Base-by-base conservation (phyloP, 2,329 filamentous ascomycete genomes). In the Cordyceps pruinosa region DNA sequence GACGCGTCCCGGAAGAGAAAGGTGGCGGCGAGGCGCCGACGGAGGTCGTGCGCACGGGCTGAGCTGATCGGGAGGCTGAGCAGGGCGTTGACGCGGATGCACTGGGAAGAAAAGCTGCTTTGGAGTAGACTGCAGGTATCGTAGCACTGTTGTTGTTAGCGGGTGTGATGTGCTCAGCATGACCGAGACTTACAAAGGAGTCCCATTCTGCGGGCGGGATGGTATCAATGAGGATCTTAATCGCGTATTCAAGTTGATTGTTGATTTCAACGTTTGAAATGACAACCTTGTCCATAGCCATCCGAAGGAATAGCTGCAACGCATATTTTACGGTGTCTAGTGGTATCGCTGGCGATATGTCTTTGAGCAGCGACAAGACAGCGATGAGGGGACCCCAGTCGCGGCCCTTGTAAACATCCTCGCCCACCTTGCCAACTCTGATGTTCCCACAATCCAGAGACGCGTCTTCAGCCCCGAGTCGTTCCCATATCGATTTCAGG, bases 11-110 rank as follows among this genome's bases (percentile, higher is more conserved):
- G 67, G 59, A 89, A 81, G 61, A 89, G 75, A 61, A 83, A 85
- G 1, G 80, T 78, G 5, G 86, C 73, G 3, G 89, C 87, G 8
- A 94, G 75, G 34, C 85, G 76, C 12, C 86, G 79, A 32, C 86
- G 80, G 28, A 93, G 73, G 35, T 86, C 80, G 60, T 86, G 80
- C 1, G 81, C 70, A 17, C 69, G 69, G 0, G 73, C 64, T 4
- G 73, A 77, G 6, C 72, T 75, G 10, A 79, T 72, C 0, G 87
- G 83, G 17, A 93, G 76, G 44, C 78, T 76, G 19, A 77, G 71
- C 12, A 90, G 73, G 5, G 85, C 73, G 45, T 82, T 79, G 56
- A 78, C 75, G 55, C 84, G 81, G 2, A 89, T 72, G 77, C 69
- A 61, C 78, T 75, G 28, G 68, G 71, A 39, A 45, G 65, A 64